Conservation (phyloP, 805 yeast genomes). For the Crinitomyces ghanaensis region DNA sequence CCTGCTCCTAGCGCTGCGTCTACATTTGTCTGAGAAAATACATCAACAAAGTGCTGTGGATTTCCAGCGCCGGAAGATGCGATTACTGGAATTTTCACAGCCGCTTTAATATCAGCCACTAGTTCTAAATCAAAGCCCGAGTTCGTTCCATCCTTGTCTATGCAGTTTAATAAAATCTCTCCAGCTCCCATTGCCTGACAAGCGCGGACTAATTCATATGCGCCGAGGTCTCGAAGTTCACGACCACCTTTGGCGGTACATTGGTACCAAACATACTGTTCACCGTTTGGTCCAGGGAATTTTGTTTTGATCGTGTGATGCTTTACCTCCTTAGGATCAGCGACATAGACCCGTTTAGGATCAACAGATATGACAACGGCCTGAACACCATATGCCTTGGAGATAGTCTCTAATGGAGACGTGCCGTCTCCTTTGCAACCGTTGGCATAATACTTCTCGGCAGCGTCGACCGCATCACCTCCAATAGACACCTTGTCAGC, state of each 20-base stretch:
- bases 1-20: slow-evolving; percentile 99
- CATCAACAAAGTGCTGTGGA: slow-evolving; percentile 85
- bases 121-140: slow-evolving; percentile 88
- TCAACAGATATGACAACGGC: slow-evolving; percentile 99
- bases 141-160: slow-evolving; percentile 94
- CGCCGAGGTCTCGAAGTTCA: slow-evolving; percentile 81
- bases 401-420: slow-evolving; percentile 88
- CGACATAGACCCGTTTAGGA: slow-evolving; percentile 80
- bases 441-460: slow-evolving; percentile 61
- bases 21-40: slow-evolving; percentile 64
- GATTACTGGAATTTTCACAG: slow-evolving; percentile 83
- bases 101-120: slow-evolving; percentile 60
- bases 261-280: slow-evolving; percentile 82
- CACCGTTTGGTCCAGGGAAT: slow-evolving; percentile 78
- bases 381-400: slow-evolving; percentile 86
- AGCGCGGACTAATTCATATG: slow-evolving; percentile 75
- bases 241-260: slow-evolving; percentile 97
- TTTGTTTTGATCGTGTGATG: slow-evolving; percentile 56
- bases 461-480: slow-evolving; percentile 90
- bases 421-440: slow-evolving; percentile 54
- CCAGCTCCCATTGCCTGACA: slow-evolving; percentile 95
- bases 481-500: slow-evolving; percentile 98
- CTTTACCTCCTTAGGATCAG: slow-evolving; percentile 43
- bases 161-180: slow-evolving; percentile 83
- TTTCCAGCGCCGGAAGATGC: slow-evolving; percentile 97